Evolutionary conservation across 78 protist genomes (phyloP).

Genomic region (Dictyostelium purpureum): DNA sequence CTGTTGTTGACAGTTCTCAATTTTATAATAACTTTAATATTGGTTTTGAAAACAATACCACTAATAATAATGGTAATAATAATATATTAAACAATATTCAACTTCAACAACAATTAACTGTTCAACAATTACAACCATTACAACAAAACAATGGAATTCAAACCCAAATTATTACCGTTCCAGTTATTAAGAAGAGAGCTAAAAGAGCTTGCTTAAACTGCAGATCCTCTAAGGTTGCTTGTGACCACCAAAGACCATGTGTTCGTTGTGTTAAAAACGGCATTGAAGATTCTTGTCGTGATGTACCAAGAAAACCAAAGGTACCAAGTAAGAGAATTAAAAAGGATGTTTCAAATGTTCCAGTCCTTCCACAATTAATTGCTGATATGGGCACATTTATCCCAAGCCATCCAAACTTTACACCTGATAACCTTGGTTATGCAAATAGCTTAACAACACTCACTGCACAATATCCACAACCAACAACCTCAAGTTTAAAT

Average conservation of each 20-base stretch:
- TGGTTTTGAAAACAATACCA: not conserved
- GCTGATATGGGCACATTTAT: too few relatives aligned
- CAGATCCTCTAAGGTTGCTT: slow-evolving; percentile 70
- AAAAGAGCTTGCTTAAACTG: slow-evolving; percentile 77
- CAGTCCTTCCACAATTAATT: not conserved
- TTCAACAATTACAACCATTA: not conserved
- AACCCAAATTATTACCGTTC: not conserved
- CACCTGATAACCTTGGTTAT: not conserved
- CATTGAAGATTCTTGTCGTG: slow-evolving; percentile 55
- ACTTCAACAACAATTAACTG: not conserved
- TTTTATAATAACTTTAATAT: not conserved
- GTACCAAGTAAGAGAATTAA: not conserved
- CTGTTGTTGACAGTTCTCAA: not conserved
- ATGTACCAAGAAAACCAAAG: slow-evolving; percentile 70
- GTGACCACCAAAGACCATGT: slow-evolving; percentile 80
- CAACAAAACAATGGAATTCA: too few relatives aligned
- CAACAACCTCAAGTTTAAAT: slow-evolving; percentile 27
- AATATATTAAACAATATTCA: not conserved
- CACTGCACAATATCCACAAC: not conserved
- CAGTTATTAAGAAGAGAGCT: slow-evolving; percentile 61
- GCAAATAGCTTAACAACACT: not conserved
- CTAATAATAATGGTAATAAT: not conserved
- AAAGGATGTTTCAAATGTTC: not conserved
- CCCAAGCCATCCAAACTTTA: not conserved
- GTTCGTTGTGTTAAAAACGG: slow-evolving; percentile 64